Evolutionary conservation across 441 rosid genomes (phyloP).

Genomic region (Jatropha multifida): DNA sequence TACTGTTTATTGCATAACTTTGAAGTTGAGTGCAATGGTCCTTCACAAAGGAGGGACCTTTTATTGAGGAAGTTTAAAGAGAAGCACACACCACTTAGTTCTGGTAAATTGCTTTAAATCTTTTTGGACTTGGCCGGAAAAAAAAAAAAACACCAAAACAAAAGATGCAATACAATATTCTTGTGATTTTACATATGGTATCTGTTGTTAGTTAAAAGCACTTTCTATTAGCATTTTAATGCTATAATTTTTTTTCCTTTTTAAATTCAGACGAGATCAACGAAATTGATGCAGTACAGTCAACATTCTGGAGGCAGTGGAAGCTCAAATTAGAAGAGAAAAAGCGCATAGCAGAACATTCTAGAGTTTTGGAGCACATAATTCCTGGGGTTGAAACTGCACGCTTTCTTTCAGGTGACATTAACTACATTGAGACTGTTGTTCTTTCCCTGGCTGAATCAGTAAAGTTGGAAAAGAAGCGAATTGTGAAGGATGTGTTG

Average conservation of each 20-base stretch:
- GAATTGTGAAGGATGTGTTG: constrained; percentile 62
- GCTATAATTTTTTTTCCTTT: constrained; percentile 7
- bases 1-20: constrained; percentile 78
- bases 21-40: constrained; percentile 81
- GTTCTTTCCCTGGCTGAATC: constrained; percentile 71
- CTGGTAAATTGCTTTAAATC: constrained; percentile 53
- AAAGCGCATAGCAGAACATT: constrained; percentile 69
- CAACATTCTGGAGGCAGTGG: constrained; percentile 99
- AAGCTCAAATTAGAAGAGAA: constrained; percentile 90
- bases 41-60: constrained; percentile 77
- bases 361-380: constrained; percentile 78
- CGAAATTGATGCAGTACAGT: constrained; percentile 74
- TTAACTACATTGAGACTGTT: constrained; percentile 52
- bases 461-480: constrained; percentile 75
- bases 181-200: constrained; percentile 9
- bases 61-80: constrained; percentile 64
- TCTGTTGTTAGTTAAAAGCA: background rate
- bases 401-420: constrained; percentile 83
- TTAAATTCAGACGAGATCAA: constrained; percentile 69
- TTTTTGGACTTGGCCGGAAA: constrained; percentile 14
- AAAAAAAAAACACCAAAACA: background rate
- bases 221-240: background rate
- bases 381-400: constrained; percentile 89
- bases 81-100: constrained; percentile 58
- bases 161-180: constrained; percentile 1